These are phyloP conservation scores for Cryphonectria nitschkei DNA, from an alignment of 2,329 filamentous ascomycete genomes.

Conservation along the genomic window DNA sequence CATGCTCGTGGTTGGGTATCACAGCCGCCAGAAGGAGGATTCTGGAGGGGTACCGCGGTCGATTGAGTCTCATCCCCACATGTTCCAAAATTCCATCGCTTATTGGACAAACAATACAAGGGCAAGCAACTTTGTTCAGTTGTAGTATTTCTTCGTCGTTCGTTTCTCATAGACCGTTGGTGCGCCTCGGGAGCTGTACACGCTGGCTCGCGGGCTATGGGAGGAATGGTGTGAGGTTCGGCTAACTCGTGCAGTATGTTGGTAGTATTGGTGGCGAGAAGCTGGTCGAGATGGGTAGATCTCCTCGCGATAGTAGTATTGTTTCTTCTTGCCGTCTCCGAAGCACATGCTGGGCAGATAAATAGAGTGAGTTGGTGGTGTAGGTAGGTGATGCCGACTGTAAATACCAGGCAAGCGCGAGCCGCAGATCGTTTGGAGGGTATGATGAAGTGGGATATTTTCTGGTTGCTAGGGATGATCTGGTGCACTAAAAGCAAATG, in stretches of 20 bases:
- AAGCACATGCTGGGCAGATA: conserved; percentile 15
- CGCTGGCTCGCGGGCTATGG: conserved; percentile 7
- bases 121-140: not conserved
- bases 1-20: not conserved
- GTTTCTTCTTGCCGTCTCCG: not conserved
- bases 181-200: conserved; percentile 8
- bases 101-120: too few relatives aligned
- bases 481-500: not conserved
- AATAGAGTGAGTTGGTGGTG: too few relatives aligned
- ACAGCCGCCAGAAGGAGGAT: not conserved
- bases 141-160: conserved; percentile 12
- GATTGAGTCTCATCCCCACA: not conserved
- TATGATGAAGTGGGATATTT: not conserved
- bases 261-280: conserved; percentile 3
- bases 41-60: not conserved
- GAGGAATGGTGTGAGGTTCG: not conserved
- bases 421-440: not conserved
- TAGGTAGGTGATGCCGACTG: not conserved
- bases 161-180: conserved; percentile 12
- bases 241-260: conserved; percentile 7
- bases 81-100: too few relatives aligned
- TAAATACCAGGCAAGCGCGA: not conserved
- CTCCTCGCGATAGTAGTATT: conserved; percentile 16
- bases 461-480: not conserved
- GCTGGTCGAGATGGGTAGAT: conserved; percentile 1